These are phyloP conservation scores for Trametopsis cervina DNA, from an alignment of 768 basidiomycete genomes.

Conservation along the genomic window DNA sequence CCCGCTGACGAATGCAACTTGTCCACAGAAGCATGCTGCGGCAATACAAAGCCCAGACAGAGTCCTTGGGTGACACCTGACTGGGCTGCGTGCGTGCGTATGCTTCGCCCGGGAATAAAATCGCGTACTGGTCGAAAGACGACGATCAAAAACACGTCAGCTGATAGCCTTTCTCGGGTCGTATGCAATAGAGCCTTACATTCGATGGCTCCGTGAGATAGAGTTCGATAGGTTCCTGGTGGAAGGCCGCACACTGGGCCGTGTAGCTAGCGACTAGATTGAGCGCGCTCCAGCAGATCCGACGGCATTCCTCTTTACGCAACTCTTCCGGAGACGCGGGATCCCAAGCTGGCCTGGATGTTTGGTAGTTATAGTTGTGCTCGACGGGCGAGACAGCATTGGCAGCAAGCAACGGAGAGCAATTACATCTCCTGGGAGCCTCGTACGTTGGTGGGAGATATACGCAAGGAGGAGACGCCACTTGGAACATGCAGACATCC, in stretches of 20 bases:
- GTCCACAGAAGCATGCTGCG: conserved; percentile 80
- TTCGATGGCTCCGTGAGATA: conserved; percentile 59
- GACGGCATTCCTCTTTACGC: conserved; percentile 63
- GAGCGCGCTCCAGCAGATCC: conserved; percentile 72
- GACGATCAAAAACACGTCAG: conserved; percentile 8
- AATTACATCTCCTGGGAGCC: conserved; percentile 35
- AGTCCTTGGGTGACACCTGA: conserved; percentile 58
- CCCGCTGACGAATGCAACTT: conserved; percentile 49
- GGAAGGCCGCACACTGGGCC: conserved; percentile 61
- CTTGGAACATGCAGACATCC: conserved; percentile 12
- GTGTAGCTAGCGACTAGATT: conserved; percentile 62
- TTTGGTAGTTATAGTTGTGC: conserved; percentile 33
- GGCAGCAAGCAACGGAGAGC: conserved; percentile 23
- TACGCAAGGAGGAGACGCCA: conserved; percentile 16
- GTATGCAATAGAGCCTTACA: conserved; percentile 33
- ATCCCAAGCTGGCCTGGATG: conserved; percentile 56
- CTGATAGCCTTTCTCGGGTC: background rate
- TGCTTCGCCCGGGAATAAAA: conserved; percentile 73
- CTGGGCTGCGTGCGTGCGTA: conserved; percentile 41
- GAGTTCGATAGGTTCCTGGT: conserved; percentile 48
- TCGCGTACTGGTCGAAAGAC: conserved; percentile 37
- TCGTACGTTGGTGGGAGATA: conserved; percentile 14
- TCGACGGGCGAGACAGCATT: conserved; percentile 25
- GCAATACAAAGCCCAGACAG: conserved; percentile 78
- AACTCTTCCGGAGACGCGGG: conserved; percentile 38